Evolutionary conservation across 1,284 basidiomycete species (phyloP), one percentile per base, ranked within the genome.

Genomic region (Golubevia sp.): DNA sequence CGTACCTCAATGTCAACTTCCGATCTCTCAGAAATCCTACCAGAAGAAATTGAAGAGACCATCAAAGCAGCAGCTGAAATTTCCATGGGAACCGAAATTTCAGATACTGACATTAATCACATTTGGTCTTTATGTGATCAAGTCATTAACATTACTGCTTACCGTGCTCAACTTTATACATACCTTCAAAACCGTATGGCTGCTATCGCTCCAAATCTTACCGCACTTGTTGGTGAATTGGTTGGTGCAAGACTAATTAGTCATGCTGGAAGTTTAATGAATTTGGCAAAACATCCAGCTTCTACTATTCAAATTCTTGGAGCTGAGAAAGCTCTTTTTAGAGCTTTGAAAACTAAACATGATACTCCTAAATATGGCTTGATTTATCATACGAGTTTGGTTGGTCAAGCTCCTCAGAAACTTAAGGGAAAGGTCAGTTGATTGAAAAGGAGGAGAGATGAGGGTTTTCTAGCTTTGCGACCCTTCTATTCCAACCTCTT

Each of bases 21-120:
- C 59, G 91, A 92, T 74, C 92, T 99, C 73, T 90, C 92, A 63
- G 86, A 91, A 64, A 90, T 97, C 84, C 90, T 99, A 23, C 97
- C 96, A 23, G 94, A 97, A 87, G 94, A 97, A 77, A 89, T 97
- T 56, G 94, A 97, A 85, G 90, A 90, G 6, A 90, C 93, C 30
- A 86, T 97, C 71, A 97, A 96, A 86, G 90, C 91, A 51, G 93
- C 94, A 49, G 93, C 94, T 48, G 92, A 93, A 86, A 92, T 97
- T 67, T 96, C 93, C 25, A 99, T 99, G 96, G 96, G 96, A 77
- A 98, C 96, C 52, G 96, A 98, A 86, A 97, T 99, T 70, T 94
- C 94, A 58, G 93, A 97, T 68, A 90, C 91, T 54, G 96, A 99
- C 84, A 93, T 99, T 81, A 87, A 89, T 26, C 95, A 99, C 87